Percentiles rank a stretch among this genome's conserved stretches.
Evolutionary conservation across 306 rosid genomes (phyloP).

Genomic region (Vigna nakashimae): DNA sequence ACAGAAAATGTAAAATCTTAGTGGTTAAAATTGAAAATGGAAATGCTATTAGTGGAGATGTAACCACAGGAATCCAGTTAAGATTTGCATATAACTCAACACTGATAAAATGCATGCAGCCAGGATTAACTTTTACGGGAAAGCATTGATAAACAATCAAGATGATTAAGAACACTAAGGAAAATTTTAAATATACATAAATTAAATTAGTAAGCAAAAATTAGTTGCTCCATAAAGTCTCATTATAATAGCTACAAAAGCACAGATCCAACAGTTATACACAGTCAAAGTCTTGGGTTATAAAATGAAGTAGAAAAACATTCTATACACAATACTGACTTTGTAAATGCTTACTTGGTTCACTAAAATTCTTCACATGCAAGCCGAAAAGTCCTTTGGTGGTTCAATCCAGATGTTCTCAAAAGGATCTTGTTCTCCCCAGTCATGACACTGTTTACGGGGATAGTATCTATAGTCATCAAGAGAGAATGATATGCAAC

Average conservation of each 20-base stretch:
- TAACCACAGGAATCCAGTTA: conserved; percentile 4
- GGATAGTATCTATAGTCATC: conserved; percentile 67
- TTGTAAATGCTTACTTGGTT: conserved; percentile 44
- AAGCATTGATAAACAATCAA: conserved; percentile 10
- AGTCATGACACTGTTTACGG: conserved; percentile 69
- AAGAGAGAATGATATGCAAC: conserved; percentile 75
- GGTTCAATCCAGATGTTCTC: conserved; percentile 78
- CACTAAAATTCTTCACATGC: conserved; percentile 46
- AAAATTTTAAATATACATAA: neutral
- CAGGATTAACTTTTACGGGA: conserved; percentile 33
- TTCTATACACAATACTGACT: neutral
- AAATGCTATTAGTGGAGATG: conserved; percentile 10
- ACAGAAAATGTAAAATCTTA: conserved; percentile 27
- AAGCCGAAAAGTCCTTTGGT: conserved; percentile 58
- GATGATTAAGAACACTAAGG: neutral
- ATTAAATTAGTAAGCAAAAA: conserved; percentile 12
- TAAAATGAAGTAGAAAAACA: neutral
- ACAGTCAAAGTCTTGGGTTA: neutral
- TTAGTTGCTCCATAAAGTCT: neutral
- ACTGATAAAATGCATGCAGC: conserved; percentile 6
- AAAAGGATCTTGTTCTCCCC: conserved; percentile 74
- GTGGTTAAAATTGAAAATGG: conserved; percentile 9
- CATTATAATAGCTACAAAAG: conserved; percentile 28
- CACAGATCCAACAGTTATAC: neutral
- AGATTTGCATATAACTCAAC: conserved; percentile 29